Evolutionary conservation across 2,329 filamentous ascomycete genomes (phyloP).

Genomic region (Grosmannia clavigera): DNA sequence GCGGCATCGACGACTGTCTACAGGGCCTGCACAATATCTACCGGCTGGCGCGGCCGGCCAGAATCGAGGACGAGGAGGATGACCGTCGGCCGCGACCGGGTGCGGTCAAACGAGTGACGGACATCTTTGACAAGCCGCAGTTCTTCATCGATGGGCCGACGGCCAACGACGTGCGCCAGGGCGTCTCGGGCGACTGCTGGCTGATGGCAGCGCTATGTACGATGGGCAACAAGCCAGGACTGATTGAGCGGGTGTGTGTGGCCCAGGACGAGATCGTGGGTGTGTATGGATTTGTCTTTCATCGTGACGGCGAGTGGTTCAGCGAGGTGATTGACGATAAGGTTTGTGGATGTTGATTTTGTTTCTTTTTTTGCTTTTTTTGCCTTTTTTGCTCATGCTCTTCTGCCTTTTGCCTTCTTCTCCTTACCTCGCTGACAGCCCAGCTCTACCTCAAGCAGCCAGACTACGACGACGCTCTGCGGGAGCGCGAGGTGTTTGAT

Average conservation of each 20-base stretch:
- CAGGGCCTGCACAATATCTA: conserved; percentile 15
- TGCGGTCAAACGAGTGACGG: conserved; percentile 55
- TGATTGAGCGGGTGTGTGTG: conserved; percentile 65
- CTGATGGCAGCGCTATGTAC: conserved; percentile 70
- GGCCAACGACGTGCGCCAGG: conserved; percentile 68
- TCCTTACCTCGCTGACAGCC: not conserved
- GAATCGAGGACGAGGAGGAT: not conserved
- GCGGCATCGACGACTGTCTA: conserved; percentile 36
- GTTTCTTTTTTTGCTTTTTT: not conserved
- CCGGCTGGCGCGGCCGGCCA: not conserved
- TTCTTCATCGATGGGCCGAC: conserved; percentile 71
- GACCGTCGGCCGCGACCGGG: conserved; percentile 25
- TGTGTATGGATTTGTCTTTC: conserved; percentile 78
- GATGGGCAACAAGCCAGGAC: conserved; percentile 56
- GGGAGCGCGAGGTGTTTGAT: conserved; percentile 32
- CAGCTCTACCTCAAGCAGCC: conserved; percentile 40
- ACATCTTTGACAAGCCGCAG: conserved; percentile 63
- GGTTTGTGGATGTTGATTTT: not conserved
- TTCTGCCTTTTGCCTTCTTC: not conserved
- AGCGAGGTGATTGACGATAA: conserved; percentile 47
- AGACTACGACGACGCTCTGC: conserved; percentile 47
- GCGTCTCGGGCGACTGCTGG: conserved; percentile 74
- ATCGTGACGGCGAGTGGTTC: conserved; percentile 65
- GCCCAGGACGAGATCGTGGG: conserved; percentile 60
- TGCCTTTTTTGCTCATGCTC: not conserved